A percentile compares a stretch with the other conserved stretches of the same genome.
Conservation (phyloP, 139 green algal genomes). For the Chlorella sp. region DNA sequence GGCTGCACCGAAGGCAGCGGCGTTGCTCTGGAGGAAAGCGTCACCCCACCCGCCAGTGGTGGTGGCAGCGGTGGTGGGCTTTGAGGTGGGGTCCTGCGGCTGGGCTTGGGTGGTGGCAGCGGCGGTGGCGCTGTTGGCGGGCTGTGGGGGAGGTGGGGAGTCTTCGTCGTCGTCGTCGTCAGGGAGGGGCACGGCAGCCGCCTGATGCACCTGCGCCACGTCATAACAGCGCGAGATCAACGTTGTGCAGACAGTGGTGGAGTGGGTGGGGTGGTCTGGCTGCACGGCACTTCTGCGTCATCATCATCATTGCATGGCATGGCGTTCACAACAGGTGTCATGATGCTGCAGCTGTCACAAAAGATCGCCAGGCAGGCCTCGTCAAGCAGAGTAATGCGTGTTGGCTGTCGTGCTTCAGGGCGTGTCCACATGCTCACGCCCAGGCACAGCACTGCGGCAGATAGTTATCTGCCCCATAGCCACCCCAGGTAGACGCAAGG, state of each 20-base stretch:
- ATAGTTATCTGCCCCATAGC: too few relatives aligned
- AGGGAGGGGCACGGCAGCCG: neutral
- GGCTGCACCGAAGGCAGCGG: too few relatives aligned
- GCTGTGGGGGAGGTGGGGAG: neutral
- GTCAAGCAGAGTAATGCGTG: too few relatives aligned
- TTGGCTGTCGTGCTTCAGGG: too few relatives aligned
- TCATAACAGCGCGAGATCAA: neutral
- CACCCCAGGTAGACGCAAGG: too few relatives aligned
- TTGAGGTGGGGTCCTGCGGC: too few relatives aligned
- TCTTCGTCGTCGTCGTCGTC: neutral
- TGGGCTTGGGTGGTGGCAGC: too few relatives aligned
- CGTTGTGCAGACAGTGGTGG: neutral
- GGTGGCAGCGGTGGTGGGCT: too few relatives aligned
- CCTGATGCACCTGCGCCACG: neutral
- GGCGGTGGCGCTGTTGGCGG: neutral
- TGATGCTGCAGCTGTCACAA: neutral
- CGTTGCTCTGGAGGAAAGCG: too few relatives aligned
- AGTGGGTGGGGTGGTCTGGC: neutral
- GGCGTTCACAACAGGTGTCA: neutral
- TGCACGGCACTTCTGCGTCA: neutral
- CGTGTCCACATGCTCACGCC: too few relatives aligned
- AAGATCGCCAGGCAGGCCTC: neutral
- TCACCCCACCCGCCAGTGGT: too few relatives aligned
- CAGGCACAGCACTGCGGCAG: too few relatives aligned
- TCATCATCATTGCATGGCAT: neutral